Percentiles rank a stretch among this genome's conserved stretches.
phyloP scores from a whole-genome alignment of 495 filamentous ascomycete species.

The Ramalina peruviana region DNA sequence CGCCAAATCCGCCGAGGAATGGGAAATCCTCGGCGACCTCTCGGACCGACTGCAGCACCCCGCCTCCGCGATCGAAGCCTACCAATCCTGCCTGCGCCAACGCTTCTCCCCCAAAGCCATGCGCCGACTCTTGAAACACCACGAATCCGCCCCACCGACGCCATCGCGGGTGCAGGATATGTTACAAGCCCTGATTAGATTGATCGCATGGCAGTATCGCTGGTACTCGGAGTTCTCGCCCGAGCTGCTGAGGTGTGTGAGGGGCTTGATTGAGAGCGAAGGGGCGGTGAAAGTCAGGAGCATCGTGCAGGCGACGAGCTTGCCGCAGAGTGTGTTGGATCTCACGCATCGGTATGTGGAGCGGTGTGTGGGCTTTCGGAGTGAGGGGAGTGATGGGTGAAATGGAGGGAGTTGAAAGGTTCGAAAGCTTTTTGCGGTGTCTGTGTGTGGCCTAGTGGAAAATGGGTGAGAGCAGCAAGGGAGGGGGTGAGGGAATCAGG shows the following conservation, averaged over 20 bases:
- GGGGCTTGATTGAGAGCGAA: slow-evolving; percentile 91
- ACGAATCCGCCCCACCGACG: slow-evolving; percentile 35
- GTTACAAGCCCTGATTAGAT: slow-evolving; percentile 64
- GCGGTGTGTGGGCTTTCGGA: slow-evolving; percentile 84
- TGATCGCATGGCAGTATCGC: slow-evolving; percentile 95
- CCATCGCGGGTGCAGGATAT: slow-evolving; percentile 60
- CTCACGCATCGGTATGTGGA: slow-evolving; percentile 94
- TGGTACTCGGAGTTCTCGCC: slow-evolving; percentile 99
- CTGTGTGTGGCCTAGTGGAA: too few relatives aligned
- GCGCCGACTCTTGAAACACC: slow-evolving; percentile 64
- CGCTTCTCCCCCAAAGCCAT: slow-evolving; percentile 86
- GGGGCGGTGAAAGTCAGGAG: slow-evolving; percentile 94
- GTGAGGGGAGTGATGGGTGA: slow-evolving; percentile 83
- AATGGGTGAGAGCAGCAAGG: too few relatives aligned
- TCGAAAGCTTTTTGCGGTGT: too few relatives aligned
- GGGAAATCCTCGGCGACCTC: slow-evolving; percentile 92
- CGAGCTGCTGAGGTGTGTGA: slow-evolving; percentile 67
- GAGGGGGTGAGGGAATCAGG: too few relatives aligned
- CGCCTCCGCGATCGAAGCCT: slow-evolving; percentile 85
- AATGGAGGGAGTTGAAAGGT: not conserved
- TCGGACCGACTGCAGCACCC: slow-evolving; percentile 82
- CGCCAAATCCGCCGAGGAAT: slow-evolving; percentile 90
- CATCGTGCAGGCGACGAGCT: slow-evolving; percentile 87
- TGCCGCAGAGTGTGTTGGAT: slow-evolving; percentile 85
- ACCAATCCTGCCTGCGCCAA: slow-evolving; percentile 63